These are phyloP conservation scores for Picea abies DNA, from an alignment of 83 land plant species.

Conservation along the genomic window DNA sequence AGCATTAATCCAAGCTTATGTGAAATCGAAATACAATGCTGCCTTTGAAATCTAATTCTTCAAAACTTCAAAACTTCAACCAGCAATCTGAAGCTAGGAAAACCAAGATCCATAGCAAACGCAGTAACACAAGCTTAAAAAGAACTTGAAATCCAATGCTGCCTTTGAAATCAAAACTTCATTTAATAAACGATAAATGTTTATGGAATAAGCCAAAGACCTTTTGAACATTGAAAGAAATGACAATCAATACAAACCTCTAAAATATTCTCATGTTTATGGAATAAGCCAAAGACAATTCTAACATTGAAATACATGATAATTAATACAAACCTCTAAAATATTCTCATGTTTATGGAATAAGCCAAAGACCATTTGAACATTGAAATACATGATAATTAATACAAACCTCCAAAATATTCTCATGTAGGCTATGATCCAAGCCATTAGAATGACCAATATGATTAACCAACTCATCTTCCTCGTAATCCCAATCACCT, in stretches of 20 bases:
- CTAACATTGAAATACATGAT: no score
- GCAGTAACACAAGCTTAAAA: not conserved
- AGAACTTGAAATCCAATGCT: not conserved
- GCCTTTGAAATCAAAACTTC: no score
- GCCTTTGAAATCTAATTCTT: no score
- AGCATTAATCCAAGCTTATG: not conserved
- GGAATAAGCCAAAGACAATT: no score
- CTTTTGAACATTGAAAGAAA: not conserved
- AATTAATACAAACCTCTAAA: no score
- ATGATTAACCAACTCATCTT: constrained; percentile 29
- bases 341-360: constrained; percentile 13
- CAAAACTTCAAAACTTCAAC: constrained; percentile 69
- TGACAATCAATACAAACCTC: not conserved
- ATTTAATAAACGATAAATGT: not conserved
- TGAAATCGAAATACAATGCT: not conserved
- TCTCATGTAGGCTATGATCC: constrained; percentile 45
- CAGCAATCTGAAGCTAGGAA: constrained; percentile 55
- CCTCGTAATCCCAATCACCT: not conserved
- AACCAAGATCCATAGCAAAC: not conserved
- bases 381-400: not conserved
- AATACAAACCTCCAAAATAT: constrained; percentile 53
- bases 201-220: not conserved
- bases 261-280: no score
- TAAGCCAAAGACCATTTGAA: not conserved
- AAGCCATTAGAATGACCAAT: constrained; percentile 68